Evolutionary conservation across 164 flowering plant species (phyloP), one percentile per base, ranked within the genome.

Genomic region (Warburgia ugandensis): DNA sequence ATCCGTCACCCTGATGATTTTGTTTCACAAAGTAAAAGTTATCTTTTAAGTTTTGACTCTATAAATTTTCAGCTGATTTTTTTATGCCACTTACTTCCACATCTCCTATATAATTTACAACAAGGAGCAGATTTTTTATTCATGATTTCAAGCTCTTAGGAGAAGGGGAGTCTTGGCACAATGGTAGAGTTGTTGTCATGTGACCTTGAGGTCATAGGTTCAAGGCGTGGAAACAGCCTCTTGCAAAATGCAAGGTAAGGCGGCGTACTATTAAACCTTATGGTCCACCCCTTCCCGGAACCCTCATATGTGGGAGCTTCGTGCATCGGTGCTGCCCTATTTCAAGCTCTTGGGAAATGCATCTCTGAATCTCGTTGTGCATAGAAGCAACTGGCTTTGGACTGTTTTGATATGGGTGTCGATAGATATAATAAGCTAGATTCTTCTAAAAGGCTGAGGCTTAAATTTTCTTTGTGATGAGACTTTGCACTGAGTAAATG

Each of bases 391-490:
- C 19, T 79, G 14, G 62, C 73, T 10, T 56, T 52, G 6, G 64
- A 29, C 16, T 56, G 51, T 50, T 65, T 78, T 64, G 60, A 55
- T 31, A 53, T 39, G 21, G 71, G 66, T 30, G 49, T 45, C 31
- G 70, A 60, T 56, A 73, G 62, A 53, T 92, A 78, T 59, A 73
- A 75, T 13, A 39, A 29, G 35, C 63, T 87, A 44, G 68, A 68
- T 26, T n/a, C 66, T 38, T 78, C 82, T n/a, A 49, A 60, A 50
- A 87, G 78, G 68, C 81, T 84, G 42, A 83, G 62, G 49, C 63
- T 61, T 91, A 62, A 81, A 65, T 45, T 71, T 76, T 57, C 68
- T 91, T 9, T 87, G 96, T 51, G 92, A 91, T 66, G 95, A 91
- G 64, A 54, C 73, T 92, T 59, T 63, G 67, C 59, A 83, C 94